Conservation (phyloP, 2,329 filamentous ascomycete species). For the Tympanopsis confertula region DNA sequence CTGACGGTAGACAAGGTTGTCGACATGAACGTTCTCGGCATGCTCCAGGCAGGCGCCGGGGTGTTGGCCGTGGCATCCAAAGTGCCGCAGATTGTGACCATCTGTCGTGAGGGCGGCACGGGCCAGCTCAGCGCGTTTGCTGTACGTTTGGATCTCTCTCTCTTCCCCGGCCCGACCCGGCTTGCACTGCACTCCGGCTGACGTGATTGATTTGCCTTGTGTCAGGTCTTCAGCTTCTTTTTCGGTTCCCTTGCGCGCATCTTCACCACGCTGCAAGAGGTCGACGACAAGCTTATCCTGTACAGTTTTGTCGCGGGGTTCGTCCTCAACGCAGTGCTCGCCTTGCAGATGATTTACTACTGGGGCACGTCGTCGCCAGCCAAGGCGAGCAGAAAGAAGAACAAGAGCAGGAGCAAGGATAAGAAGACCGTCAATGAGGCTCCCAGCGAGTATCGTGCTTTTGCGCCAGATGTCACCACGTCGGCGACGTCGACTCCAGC, state of each 20-base stretch:
- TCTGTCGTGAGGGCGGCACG: constrained; percentile 49
- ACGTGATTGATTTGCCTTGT: constrained; percentile 13
- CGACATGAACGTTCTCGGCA: constrained; percentile 50
- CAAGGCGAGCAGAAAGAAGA: constrained; percentile 17
- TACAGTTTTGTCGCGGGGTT: constrained; percentile 92
- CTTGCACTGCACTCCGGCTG: too few species aligned
- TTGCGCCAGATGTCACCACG: too few species aligned
- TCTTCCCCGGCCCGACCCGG: neutral
- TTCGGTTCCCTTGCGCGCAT: constrained; percentile 83
- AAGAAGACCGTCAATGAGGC: neutral
- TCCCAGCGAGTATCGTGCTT: too few species aligned
- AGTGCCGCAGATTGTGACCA: constrained; percentile 52
- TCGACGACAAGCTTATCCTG: constrained; percentile 89
- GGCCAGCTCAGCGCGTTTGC: constrained; percentile 61
- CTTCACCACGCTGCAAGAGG: constrained; percentile 95
- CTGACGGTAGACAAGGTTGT: constrained; percentile 61
- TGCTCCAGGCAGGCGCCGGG: constrained; percentile 6
- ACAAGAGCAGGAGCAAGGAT: constrained; percentile 28
- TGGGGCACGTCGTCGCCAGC: constrained; percentile 65
- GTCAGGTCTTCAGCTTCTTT: constrained; percentile 94
- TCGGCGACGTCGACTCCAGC: too few species aligned
- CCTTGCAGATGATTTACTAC: constrained; percentile 87
- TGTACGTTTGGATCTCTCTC: constrained; percentile 29
- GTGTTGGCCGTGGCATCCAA: constrained; percentile 50
- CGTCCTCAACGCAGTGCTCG: constrained; percentile 75